phyloP scores from a whole-genome alignment of 2,329 filamentous ascomycete genomes.

The Neofusicoccum ribis region DNA sequence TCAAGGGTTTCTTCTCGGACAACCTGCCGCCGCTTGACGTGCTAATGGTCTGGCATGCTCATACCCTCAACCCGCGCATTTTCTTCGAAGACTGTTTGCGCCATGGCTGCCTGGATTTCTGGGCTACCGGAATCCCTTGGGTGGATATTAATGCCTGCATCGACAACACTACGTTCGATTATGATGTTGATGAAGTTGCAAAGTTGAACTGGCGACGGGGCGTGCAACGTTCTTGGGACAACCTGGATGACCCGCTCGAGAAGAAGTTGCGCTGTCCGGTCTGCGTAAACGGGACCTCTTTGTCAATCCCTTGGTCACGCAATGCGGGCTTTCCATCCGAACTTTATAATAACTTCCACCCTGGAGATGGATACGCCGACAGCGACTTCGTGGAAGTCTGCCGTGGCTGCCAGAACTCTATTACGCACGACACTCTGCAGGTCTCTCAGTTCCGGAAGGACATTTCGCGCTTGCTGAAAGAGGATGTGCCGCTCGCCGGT shows the following conservation, averaged over 20 bases:
- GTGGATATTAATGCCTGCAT: conserved; percentile 58
- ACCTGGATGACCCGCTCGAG: conserved; percentile 50
- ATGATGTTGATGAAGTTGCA: conserved; percentile 49
- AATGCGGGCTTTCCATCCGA: not conserved
- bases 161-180: conserved; percentile 58
- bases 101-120: conserved; percentile 55
- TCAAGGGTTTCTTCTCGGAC: not conserved
- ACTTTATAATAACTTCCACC: not conserved
- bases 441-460: conserved; percentile 64
- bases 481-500: conserved; percentile 63
- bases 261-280: conserved; percentile 58
- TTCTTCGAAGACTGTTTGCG: conserved; percentile 74
- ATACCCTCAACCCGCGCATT: conserved; percentile 74
- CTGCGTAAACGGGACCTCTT: conserved; percentile 42
- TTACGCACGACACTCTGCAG: conserved; percentile 62
- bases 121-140: conserved; percentile 69
- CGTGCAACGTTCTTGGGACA: conserved; percentile 61
- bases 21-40: conserved; percentile 56
- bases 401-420: conserved; percentile 47
- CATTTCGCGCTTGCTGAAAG: conserved; percentile 48
- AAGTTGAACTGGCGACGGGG: conserved; percentile 48
- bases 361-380: conserved; percentile 63
- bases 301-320: conserved; percentile 55
- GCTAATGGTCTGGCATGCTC: conserved; percentile 77
- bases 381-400: conserved; percentile 56